A percentile compares a stretch with the other conserved stretches of the same genome.
These are phyloP conservation scores for Aspergillus pseudotamarii DNA, from an alignment of 2,329 filamentous ascomycete species.

Conservation along the genomic window DNA sequence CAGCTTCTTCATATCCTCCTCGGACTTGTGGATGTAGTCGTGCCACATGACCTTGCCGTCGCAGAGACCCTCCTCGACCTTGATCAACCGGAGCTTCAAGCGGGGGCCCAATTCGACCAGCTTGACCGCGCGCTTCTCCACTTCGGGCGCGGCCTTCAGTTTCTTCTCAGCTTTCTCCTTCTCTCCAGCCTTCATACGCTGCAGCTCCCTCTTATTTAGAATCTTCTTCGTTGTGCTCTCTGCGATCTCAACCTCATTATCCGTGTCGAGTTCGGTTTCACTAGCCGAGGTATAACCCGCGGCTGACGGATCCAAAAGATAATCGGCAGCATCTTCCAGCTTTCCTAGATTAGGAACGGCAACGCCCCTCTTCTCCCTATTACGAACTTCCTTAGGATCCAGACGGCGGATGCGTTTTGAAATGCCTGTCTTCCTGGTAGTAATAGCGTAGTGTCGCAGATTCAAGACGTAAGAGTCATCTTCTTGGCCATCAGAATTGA, in stretches of 20 bases:
- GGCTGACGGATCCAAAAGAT: slow-evolving; percentile 76
- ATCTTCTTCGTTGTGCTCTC: slow-evolving; percentile 57
- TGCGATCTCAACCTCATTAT: slow-evolving; percentile 89
- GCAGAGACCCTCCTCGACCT: slow-evolving; percentile 94
- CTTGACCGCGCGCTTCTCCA: slow-evolving; percentile 87
- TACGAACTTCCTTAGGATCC: slow-evolving; percentile 80
- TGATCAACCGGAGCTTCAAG: slow-evolving; percentile 84
- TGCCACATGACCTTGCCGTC: slow-evolving; percentile 96
- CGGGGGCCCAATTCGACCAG: slow-evolving; percentile 89
- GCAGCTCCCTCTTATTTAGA: slow-evolving; percentile 54
- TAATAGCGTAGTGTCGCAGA: slow-evolving; percentile 93
- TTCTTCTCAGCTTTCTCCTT: slow-evolving; percentile 51
- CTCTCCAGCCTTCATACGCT: slow-evolving; percentile 48
- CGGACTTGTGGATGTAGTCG: slow-evolving; percentile 85
- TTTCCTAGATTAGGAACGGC: slow-evolving; percentile 85
- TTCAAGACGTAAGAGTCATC: slow-evolving; percentile 79
- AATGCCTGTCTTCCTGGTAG: slow-evolving; percentile 80
- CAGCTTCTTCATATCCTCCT: slow-evolving; percentile 73
- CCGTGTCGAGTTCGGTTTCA: slow-evolving; percentile 89
- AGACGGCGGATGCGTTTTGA: slow-evolving; percentile 82
- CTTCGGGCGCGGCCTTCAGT: slow-evolving; percentile 46
- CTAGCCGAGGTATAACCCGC: slow-evolving; percentile 92
- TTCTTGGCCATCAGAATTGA: slow-evolving; percentile 37
- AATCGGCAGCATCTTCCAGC: slow-evolving; percentile 91
- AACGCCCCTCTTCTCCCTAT: slow-evolving; percentile 66